Base-by-base conservation (phyloP, 805 yeast species). In the Starmerella floricola region DNA sequence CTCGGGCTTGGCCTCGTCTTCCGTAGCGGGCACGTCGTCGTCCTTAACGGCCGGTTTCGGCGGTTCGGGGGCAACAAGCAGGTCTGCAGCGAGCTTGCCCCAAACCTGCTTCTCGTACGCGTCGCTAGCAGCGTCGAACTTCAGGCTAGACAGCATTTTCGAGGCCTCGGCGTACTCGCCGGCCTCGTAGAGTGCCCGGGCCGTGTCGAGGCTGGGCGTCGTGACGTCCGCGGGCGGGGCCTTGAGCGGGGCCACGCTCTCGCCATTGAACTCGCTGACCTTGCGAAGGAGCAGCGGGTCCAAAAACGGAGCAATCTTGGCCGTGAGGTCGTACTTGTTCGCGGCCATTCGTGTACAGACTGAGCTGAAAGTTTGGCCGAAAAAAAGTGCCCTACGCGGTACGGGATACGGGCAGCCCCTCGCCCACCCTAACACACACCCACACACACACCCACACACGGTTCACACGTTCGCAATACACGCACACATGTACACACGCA, bases 61-160 rank as follows among this genome's bases (percentile, higher is more conserved):
- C 8, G 47, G 34, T 10, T 34, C 42, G 12, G 48, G 49, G 28
- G 28, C 57, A 27, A 71, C 62, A 42, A 74, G 63, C 50, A 78
- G 72, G 48, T 74, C 78, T 23, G 73, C 65, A 1, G 82, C 78
- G n/a, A 76, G 62, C 57, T 69, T 71, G 51, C 83, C 83, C 82
- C 84, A 78, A 16, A 37, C 36, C 12, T 40, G 40, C 8, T 26
- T 29, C 36, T 42, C 52, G 15, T 34, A 18, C n/a, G 41, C 45
- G 4, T 31, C 33, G 3, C 79, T 73, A 17, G 79, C 76, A 46
- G 61, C 60, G 57, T 74, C 68, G 30, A 36, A 30, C 31, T 39
- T 29, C 12, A 45, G 35, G 2, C 18, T n/a, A 10, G 28, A 26
- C 10, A 54, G 54, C 33, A 47, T 34, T 27, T 50, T 46, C 18